phyloP scores from a whole-genome alignment of 306 rosid species.

The Delonix regia region DNA sequence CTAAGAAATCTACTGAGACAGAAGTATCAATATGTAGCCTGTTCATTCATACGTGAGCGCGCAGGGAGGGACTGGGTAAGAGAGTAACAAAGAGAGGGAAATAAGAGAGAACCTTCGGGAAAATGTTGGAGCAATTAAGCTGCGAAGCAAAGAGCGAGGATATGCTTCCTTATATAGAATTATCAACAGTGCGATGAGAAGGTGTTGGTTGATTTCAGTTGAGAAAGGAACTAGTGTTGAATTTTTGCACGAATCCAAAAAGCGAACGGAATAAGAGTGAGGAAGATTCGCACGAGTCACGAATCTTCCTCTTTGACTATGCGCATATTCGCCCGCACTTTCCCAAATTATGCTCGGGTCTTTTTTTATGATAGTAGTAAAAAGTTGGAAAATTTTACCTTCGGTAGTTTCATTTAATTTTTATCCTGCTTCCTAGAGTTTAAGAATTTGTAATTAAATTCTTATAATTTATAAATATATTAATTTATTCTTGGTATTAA shows the following conservation, averaged over 20 bases:
- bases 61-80: neutral
- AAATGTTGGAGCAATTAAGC: neutral
- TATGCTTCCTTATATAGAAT: neutral
- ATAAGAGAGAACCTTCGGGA: constrained; percentile 50
- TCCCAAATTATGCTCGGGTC: neutral
- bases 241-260: neutral
- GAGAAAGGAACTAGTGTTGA: constrained; percentile 2
- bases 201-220: constrained; percentile 37
- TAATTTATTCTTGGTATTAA: no score
- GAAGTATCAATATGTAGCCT: neutral
- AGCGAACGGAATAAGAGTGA: constrained; percentile 38
- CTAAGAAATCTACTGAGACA: neutral
- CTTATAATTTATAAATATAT: no score
- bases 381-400: no score
- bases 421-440: no score
- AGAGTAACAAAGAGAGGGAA: neutral
- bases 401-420: no score
- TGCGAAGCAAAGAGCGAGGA: constrained; percentile 33
- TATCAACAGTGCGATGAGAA: neutral
- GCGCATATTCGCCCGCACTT: constrained; percentile 53
- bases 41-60: neutral
- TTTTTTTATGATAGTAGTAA: no score
- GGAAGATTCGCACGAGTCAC: constrained; percentile 54
- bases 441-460: no score
- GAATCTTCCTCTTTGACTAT: constrained; percentile 49